Evolutionary conservation across 1,139 yeast species (phyloP), one percentile per base, ranked within the genome.

Genomic region (Pichia sp.): DNA sequence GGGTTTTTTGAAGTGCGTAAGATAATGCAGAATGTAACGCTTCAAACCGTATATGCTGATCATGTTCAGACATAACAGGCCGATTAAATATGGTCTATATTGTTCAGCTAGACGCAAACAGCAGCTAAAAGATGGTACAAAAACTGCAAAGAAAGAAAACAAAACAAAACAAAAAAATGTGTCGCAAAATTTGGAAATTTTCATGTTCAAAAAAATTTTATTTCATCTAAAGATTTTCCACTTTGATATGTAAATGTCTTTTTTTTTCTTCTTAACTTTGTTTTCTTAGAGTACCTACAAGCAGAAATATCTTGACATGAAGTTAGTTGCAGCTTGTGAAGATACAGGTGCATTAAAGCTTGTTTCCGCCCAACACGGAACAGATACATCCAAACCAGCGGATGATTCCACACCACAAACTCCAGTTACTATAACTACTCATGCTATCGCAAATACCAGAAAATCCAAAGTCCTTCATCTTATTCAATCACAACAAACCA

Each of bases 1-100:
- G 72, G 0, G 88, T 76, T 57, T 80, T 85, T 33, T 75, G 76
- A 5, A 86, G 66, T 0, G 95, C 88, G 52, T 80, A 75, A 32
- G 57, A 54, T 6, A 52, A 52, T 1, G 61, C 63, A 22, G 53
- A 44, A 24, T 51, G 48, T 10, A 60, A 44, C 1, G 57, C 59
- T 11, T 52, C 50, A 37, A 53, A 60, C 15, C 62, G 42, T 4
- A 57, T 50, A 28, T 54, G 40, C 22, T 23, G 14, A 1, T 30
- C 27, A 3, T 20, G 31, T 26, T 21, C 19, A 3, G 24, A 9
- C 31, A 38, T 49, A 3, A 4, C 19, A 15, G 7, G 21, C 36
- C 29, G 10, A 44, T 22, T 19, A 28, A 5, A 15, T 15, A 9
- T 31, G 28, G 22, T 31, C 29, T 32, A 20, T 34, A n/a, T 26